A percentile compares a stretch with the other conserved stretches of the same genome.
Evolutionary conservation across 2,329 filamentous ascomycete species (phyloP).

Genomic region (Trichothecium sympodiale): DNA sequence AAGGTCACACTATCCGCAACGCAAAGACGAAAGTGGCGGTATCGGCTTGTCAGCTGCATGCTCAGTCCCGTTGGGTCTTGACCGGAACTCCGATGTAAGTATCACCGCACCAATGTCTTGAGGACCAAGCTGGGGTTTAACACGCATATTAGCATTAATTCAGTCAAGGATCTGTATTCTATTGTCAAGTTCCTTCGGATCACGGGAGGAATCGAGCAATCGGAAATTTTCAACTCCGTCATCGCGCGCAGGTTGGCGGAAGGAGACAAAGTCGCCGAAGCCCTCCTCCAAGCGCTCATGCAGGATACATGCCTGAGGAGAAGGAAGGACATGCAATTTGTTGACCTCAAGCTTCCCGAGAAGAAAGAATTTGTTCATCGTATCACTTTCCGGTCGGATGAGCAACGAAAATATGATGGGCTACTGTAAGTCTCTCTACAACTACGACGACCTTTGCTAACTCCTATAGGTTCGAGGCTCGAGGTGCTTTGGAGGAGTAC

Average conservation of each 20-base stretch:
- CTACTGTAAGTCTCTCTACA: constrained; percentile 40
- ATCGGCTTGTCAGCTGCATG: constrained; percentile 55
- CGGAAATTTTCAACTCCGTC: constrained; percentile 58
- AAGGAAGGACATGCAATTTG: constrained; percentile 79
- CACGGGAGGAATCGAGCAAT: constrained; percentile 61
- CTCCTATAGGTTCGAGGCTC: constrained; percentile 52
- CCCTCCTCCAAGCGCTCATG: constrained; percentile 67
- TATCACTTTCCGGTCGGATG: constrained; percentile 61
- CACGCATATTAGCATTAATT: constrained; percentile 51
- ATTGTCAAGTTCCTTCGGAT: constrained; percentile 68
- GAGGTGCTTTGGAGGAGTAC: constrained; percentile 55
- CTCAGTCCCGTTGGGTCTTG: constrained; percentile 67
- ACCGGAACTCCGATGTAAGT: constrained; percentile 68
- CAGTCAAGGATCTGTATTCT: constrained; percentile 69
- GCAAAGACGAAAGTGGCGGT: constrained; percentile 59
- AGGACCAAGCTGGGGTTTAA: constrained; percentile 15
- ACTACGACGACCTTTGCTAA: constrained; percentile 10
- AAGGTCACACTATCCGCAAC: constrained; percentile 76
- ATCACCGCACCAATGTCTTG: background rate
- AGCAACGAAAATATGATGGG: constrained; percentile 67
- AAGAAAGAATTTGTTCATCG: constrained; percentile 70
- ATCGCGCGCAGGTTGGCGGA: constrained; percentile 51
- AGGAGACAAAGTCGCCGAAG: constrained; percentile 45
- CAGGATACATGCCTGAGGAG: constrained; percentile 69
- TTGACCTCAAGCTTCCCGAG: constrained; percentile 67